These are phyloP conservation scores for Brettanomyces bruxellensis DNA, from an alignment of 805 yeast genomes.

Conservation along the genomic window DNA sequence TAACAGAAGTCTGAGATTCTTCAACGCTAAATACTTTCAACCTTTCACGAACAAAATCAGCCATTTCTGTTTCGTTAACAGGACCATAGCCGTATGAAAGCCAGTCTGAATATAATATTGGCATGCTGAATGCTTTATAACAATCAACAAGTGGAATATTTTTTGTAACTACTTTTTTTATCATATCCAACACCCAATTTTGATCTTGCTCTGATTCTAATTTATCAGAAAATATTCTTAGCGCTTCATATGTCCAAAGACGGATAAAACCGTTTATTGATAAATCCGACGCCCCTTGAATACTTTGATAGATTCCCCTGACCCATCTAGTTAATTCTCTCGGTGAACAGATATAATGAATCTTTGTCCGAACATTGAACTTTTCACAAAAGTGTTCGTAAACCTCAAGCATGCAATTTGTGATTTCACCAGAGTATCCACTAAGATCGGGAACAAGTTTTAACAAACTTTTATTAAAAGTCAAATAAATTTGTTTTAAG, in stretches of 20 bases:
- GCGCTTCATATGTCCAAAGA: conserved; percentile 75
- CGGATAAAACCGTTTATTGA: conserved; percentile 36
- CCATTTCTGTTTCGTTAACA: conserved; percentile 39
- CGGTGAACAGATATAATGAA: conserved; percentile 76
- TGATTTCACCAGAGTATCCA: conserved; percentile 42
- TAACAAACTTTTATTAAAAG: conserved; percentile 48
- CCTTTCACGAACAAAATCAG: conserved; percentile 51
- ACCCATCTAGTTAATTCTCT: conserved; percentile 87
- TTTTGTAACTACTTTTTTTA: conserved; percentile 23
- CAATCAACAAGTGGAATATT: conserved; percentile 41
- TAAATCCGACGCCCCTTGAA: conserved; percentile 19
- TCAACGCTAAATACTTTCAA: conserved; percentile 71
- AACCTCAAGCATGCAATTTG: conserved; percentile 58
- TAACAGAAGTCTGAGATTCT: conserved; percentile 50
- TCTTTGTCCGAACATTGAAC: conserved; percentile 31
- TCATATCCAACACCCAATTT: conserved; percentile 36
- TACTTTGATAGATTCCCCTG: conserved; percentile 50
- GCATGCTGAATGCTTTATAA: conserved; percentile 29
- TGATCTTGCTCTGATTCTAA: conserved; percentile 40
- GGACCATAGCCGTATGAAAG: conserved; percentile 52
- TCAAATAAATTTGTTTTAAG: conserved; percentile 53
- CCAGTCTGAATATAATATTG: conserved; percentile 71
- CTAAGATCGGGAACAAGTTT: conserved; percentile 51
- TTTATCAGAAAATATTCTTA: conserved; percentile 70
- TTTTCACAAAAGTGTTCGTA: conserved; percentile 35